Evolutionary conservation across 2,329 filamentous ascomycete genomes (phyloP), one percentile per base, ranked within the genome.

Genomic region (Dactylellina sp.): DNA sequence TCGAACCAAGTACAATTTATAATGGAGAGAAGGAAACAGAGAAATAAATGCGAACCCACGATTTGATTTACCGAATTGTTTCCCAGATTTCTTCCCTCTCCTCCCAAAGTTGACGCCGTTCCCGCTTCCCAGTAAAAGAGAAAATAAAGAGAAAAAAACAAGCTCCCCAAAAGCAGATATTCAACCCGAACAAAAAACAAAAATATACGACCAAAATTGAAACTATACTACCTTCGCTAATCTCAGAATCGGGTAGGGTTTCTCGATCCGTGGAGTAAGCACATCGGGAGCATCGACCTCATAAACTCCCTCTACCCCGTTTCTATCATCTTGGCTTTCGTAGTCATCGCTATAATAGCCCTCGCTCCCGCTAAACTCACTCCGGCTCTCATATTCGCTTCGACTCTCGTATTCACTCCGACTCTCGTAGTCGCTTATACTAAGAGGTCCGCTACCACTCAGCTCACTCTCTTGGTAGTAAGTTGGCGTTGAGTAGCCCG

Each of bases 331-430:
- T n/a, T 72, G 68, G 16, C 68, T 72, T 44, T 72, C 68, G 25
- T 72, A 72, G 35, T 72, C 68, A 18, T 72, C 68, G 47, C 68
- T 72, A 24, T 72, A 72, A 37, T 72, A 65, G 2, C 68, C 68
- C 32, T 72, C 68, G 40, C 68, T 72, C 1, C 68, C 60, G 9
- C 68, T 60, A 63, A 63, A 72, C 49, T 72, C 68, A 49, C 68
- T 72, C n/a, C 68, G 44, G 24, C 68, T 72, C 32, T 72, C 68
- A 11, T 65, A 65, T 37, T 72, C 68, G 39, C 68, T 72, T 11
- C 60, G 16, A 18, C 60, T 72, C 32, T 65, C 66, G 32, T 72
- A 65, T 9, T 72, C 68, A 35, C 66, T 71, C 18, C 59, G 35
- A 24, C 66, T 71, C 53, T 64, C 65, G 46, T 71, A 71, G 12